Percentiles rank a stretch among this genome's conserved stretches.
Evolutionary conservation across 495 filamentous ascomycete genomes (phyloP).

Genomic region (Aspergillus ellipticus): DNA sequence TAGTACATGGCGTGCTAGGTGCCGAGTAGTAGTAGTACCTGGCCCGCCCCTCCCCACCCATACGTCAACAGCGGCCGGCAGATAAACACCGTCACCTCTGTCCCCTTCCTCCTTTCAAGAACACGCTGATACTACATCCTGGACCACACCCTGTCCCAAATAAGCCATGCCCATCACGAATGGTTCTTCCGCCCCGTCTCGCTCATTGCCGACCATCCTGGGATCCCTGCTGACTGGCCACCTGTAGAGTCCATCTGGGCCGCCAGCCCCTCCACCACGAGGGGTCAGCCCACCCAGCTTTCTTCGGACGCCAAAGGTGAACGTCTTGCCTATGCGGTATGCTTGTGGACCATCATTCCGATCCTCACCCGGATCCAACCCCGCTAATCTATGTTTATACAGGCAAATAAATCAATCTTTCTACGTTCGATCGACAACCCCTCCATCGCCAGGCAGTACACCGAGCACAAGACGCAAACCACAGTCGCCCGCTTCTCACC

Average conservation of each 20-base stretch:
- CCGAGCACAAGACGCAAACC: constrained; percentile 77
- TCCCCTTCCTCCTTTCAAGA: not conserved
- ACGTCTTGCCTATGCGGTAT: constrained; percentile 88
- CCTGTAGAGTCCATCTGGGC: constrained; percentile 65
- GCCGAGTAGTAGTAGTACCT: too few relatives aligned
- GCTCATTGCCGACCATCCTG: not conserved
- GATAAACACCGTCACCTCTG: constrained; percentile 2
- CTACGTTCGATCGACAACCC: constrained; percentile 89
- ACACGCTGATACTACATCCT: not conserved
- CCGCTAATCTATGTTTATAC: not conserved
- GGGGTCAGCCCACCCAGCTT: constrained; percentile 85
- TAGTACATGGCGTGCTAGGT: too few relatives aligned
- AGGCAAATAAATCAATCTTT: constrained; percentile 97
- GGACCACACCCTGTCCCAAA: constrained; percentile 8
- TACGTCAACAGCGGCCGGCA: not conserved
- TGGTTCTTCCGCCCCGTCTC: constrained; percentile 23
- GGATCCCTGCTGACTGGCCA: constrained; percentile 9
- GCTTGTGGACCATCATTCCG: constrained; percentile 20
- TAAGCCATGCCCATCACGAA: constrained; percentile 44
- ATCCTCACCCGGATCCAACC: not conserved
- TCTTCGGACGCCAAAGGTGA: constrained; percentile 89
- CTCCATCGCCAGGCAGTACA: constrained; percentile 78
- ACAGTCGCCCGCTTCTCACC: constrained; percentile 94
- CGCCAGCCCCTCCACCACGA: constrained; percentile 73
- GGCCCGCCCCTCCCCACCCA: constrained; percentile 2